phyloP scores from a whole-genome alignment of 108 stramenopile species.

The Bacterosira constricta region DNA sequence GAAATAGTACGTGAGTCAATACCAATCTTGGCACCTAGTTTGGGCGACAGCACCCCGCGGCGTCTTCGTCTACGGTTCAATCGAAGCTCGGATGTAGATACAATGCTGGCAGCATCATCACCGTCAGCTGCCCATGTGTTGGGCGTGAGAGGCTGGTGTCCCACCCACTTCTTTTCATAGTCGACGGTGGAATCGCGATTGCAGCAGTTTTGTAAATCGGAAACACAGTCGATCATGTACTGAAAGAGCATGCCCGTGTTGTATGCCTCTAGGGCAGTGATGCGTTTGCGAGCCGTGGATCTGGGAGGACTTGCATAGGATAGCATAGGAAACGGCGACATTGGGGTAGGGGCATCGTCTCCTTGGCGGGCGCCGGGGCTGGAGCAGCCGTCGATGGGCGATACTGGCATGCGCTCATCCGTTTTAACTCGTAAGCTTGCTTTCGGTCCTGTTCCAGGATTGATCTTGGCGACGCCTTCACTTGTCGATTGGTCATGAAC shows the following conservation, averaged over 20 bases:
- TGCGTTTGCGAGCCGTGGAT: not conserved
- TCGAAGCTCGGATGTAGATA: slow-evolving; percentile 15
- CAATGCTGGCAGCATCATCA: not conserved
- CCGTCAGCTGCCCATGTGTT: slow-evolving; percentile 7
- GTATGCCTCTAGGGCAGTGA: slow-evolving; percentile 23
- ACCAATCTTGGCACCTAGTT: not conserved
- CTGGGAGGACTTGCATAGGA: not conserved
- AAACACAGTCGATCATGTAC: not conserved
- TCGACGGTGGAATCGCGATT: not conserved
- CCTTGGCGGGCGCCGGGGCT: not conserved
- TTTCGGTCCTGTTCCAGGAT: too few species aligned
- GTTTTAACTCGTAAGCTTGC: too few species aligned
- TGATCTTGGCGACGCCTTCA: too few species aligned
- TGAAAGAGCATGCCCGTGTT: slow-evolving; percentile 20
- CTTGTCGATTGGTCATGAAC: too few species aligned
- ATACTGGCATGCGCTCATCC: not conserved
- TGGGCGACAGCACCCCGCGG: slow-evolving; percentile 1
- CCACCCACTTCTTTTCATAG: slow-evolving; percentile 19
- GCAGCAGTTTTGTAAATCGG: not conserved
- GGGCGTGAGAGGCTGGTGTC: slow-evolving; percentile 31
- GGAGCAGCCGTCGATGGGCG: not conserved
- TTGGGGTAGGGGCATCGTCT: not conserved
- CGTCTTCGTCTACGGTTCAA: slow-evolving; percentile 9
- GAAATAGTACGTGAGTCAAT: not conserved
- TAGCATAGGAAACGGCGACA: not conserved